Evolutionary conservation across 148 eudicot species (phyloP).

Genomic region (Vaccinium vitisidaea): DNA sequence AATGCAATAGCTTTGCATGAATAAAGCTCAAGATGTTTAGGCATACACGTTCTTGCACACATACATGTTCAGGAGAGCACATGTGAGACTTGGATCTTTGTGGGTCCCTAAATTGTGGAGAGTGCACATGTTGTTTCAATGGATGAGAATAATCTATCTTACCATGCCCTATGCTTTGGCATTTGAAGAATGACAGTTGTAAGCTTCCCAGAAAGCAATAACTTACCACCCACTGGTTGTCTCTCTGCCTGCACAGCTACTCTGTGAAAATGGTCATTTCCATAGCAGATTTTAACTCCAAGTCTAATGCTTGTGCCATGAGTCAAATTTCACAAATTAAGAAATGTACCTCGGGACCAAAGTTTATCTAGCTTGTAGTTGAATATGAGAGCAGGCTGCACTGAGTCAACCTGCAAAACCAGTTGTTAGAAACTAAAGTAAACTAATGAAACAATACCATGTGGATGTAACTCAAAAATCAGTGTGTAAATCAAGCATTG

Average conservation of each 20-base stretch:
- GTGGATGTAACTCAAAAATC: neutral
- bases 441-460: constrained; percentile 1
- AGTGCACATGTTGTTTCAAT: constrained; percentile 17
- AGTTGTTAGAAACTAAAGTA: neutral
- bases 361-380: neutral
- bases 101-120: constrained; percentile 8
- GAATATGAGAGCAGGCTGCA: neutral
- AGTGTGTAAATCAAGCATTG: neutral
- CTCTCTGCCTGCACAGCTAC: neutral
- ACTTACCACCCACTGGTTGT: neutral
- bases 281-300: neutral
- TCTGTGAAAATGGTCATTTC: neutral
- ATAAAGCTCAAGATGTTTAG: neutral
- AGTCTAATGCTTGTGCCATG: neutral
- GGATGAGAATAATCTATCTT: constrained; percentile 16
- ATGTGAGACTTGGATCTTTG: constrained; percentile 17
- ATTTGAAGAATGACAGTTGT: neutral
- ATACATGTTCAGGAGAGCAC: constrained; percentile 10
- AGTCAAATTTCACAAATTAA: no score
- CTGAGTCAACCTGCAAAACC: neutral
- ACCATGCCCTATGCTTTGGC: constrained; percentile 16
- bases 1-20: neutral
- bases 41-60: neutral
- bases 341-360: no score
- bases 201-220: neutral